These are phyloP conservation scores for Nannochloropsis oceanica DNA, from an alignment of 108 stramenopile genomes.

Conservation along the genomic window DNA sequence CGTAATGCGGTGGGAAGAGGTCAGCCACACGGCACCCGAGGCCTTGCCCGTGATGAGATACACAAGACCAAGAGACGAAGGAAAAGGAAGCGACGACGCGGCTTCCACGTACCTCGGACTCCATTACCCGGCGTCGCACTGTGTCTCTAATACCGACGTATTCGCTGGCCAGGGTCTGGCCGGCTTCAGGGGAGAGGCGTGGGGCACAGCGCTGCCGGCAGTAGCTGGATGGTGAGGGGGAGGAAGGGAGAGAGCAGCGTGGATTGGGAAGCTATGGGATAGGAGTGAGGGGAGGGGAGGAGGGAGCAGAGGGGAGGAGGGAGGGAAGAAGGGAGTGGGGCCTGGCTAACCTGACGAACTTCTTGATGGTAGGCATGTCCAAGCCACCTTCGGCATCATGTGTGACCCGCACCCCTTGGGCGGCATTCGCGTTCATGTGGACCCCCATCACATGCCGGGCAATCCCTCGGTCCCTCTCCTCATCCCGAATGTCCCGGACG, in stretches of 20 bases:
- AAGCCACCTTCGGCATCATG: slow-evolving; percentile 47
- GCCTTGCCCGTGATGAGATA: not conserved
- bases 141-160: slow-evolving; percentile 91
- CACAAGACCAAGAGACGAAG: too few species aligned
- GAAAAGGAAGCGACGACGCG: too few species aligned
- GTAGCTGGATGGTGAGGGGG: slow-evolving; percentile 48
- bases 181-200: slow-evolving; percentile 67
- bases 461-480: slow-evolving; percentile 81
- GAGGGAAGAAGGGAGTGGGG: not conserved
- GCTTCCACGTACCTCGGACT: not conserved
- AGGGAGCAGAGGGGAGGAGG: not conserved
- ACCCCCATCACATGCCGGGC: slow-evolving; percentile 94
- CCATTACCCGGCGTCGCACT: slow-evolving; percentile 24
- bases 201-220: slow-evolving; percentile 78
- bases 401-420: slow-evolving; percentile 33
- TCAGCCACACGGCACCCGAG: not conserved
- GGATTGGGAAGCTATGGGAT: not conserved
- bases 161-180: slow-evolving; percentile 59
- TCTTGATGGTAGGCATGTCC: slow-evolving; percentile 82
- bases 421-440: slow-evolving; percentile 50
- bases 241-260: not conserved
- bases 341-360: slow-evolving; percentile 49
- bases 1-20: not conserved
- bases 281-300: not conserved
- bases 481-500: slow-evolving; percentile 84